phyloP scores from a whole-genome alignment of 75 land plant genomes.

The Pinus albicaulis region DNA sequence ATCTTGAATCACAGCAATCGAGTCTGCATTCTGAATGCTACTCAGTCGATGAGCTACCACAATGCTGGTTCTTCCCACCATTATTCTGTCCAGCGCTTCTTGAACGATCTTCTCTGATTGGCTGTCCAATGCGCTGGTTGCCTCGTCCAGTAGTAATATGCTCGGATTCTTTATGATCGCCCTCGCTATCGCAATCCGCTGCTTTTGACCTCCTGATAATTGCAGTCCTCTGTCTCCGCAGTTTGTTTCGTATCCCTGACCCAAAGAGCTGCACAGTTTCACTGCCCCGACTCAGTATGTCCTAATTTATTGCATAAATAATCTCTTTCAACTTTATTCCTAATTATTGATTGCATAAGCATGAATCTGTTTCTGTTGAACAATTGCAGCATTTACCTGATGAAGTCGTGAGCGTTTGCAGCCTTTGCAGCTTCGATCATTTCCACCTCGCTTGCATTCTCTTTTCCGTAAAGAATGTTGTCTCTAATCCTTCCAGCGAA shows the following conservation, averaged over 20 bases:
- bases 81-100: neutral
- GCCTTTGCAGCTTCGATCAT: conserved; percentile 67
- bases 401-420: conserved; percentile 75
- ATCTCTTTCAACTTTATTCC: too few species aligned
- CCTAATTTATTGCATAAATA: too few species aligned
- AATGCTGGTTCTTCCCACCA: neutral
- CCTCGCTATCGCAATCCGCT: conserved; percentile 4
- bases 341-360: neutral
- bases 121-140: neutral
- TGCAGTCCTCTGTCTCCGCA: neutral
- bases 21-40: neutral
- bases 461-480: conserved; percentile 57
- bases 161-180: conserved; percentile 9
- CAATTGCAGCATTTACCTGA: conserved; percentile 37
- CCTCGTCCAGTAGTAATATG: neutral
- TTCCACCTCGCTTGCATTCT: conserved; percentile 54
- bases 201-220: conserved; percentile 5
- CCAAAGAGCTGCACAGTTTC: too few species aligned
- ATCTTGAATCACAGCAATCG: neutral
- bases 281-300: too few species aligned
- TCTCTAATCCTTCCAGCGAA: conserved; percentile 61
- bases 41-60: conserved; percentile 1
- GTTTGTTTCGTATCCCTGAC: too few species aligned
- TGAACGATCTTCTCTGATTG: neutral
- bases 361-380: neutral